Base-by-base conservation (phyloP, 441 rosid species). In the Gossypium trilobum region DNA sequence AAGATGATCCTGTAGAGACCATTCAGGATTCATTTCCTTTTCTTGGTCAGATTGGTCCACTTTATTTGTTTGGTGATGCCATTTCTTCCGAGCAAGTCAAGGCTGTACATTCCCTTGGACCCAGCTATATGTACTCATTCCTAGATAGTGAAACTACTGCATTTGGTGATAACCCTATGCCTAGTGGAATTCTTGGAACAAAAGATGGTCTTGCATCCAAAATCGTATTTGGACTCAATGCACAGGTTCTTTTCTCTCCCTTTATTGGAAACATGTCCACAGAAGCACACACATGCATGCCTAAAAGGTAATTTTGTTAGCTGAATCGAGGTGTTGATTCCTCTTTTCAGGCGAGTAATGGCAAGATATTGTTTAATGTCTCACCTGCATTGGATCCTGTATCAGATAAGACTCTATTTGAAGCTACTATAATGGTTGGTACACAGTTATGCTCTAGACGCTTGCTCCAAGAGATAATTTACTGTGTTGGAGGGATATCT, bases 41-140 rank as follows among this genome's bases (percentile, higher is more conserved):
- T 83, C 82, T 86, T 80, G 98, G 99, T 72, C 99, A 95, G 88
- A 89, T 95, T 73, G 99, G 99, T 71, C 99, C 99, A 44, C 79
- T 93, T 74, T 95, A 93, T 86, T 71, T 93, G 82, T 93, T 91
- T 83, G 85, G 79, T 78, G 99, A 95, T 89, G 85, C 90, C 64
- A 83, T 95, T 80, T 88, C 99, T 77, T 75, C 89, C 1, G 99
- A 93, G 88, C 92, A 90, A 80, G 91, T 95, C 79, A 88, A 85
- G 84, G 92, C 91, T 52, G 80, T 95, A 65, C 80, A 87, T 84
- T 87, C 88, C 16, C 87, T 95, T 5, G 99, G 99, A 77, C 97
- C 98, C 75, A 93, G 98, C 87, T 95, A 95, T 75, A 95, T 93
- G 99, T 93, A 93, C 75, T 87, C 95, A 2, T 95, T 95, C 85